These are phyloP conservation scores for Sphagnurus paluster DNA, from an alignment of 1,284 basidiomycete genomes.

Conservation along the genomic window DNA sequence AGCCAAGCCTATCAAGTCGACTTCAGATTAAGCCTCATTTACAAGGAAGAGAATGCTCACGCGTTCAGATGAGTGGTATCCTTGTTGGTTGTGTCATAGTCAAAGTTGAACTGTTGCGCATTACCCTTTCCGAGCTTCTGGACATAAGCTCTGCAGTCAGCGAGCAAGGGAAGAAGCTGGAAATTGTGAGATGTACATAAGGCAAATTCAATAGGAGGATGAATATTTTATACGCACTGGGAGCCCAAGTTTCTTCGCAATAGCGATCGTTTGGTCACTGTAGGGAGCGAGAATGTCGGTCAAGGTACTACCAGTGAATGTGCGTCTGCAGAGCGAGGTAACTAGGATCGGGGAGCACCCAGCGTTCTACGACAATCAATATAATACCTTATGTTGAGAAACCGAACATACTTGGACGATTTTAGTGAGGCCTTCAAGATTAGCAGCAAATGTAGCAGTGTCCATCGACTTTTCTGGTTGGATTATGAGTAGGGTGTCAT, in stretches of 20 bases:
- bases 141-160: slow-evolving; percentile 3
- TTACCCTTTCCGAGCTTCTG: slow-evolving; percentile 5
- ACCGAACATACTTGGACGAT: slow-evolving; percentile 1
- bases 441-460: slow-evolving; percentile 6
- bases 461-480: slow-evolving; percentile 9
- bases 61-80: slow-evolving; percentile 9
- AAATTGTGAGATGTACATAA: background rate
- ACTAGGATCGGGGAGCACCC: slow-evolving; percentile 8
- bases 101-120: slow-evolving; percentile 4
- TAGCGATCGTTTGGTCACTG: slow-evolving; percentile 5
- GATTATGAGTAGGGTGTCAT: too few relatives aligned
- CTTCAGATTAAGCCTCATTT: background rate
- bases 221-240: background rate
- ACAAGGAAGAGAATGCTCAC: background rate
- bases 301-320: slow-evolving; percentile 5
- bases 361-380: background rate
- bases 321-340: slow-evolving; percentile 4
- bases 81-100: slow-evolving; percentile 4
- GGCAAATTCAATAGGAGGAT: too few relatives aligned
- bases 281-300: slow-evolving; percentile 7
- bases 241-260: slow-evolving; percentile 1
- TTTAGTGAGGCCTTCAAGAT: slow-evolving; percentile 7
- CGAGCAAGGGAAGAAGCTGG: background rate
- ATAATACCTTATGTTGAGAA: too few relatives aligned
- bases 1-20: background rate